Evolutionary conservation across 139 green algal genomes (phyloP), one percentile per base, ranked within the genome.

Genomic region (Asterochloris sp.): DNA sequence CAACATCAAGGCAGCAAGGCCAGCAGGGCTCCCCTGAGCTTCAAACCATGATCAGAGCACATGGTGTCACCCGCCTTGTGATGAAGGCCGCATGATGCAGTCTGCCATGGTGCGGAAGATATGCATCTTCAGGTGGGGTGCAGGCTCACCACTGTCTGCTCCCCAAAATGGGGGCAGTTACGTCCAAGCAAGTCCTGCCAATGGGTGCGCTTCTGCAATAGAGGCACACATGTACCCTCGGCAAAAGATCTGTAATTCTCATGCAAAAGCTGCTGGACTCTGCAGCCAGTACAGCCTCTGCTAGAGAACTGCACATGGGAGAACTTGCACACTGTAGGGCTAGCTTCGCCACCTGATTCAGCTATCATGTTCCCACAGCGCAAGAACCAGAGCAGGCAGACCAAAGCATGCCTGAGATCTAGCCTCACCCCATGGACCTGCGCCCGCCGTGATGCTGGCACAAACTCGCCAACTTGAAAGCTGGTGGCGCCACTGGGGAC

Each of bases 111-210:
- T 62, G n/a, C 21, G 26, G 9, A 47, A 19, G 26, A 29, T 71
- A 71, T 9, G 66, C 66, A 26, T 71, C 21, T 71, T 71, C 66
- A 71, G 21, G 21, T 2, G 19, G 19, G 54, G 27, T 26, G 54
- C 10, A 23, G n/a, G 11, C 82, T 54, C 17, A 89, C 83, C 47
- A 85, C 63, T 21, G 80, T 69, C 28, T 85, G 69, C 26, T 83
- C 27, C 9, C 88, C 86, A 78, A 91, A 91, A 47, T 83, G 86
- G 60, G 88, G 88, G 81, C 88, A 91, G 78, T 91, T 80, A 23
- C 67, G 62, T 27, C 86, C 88, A 17, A 89, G 69, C 19, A 91
- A 24, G 67, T 91, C 88, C 54, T 90, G 78, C 88, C 88, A 91
- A 11, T 88, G 69, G 0, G 88, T 91, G 19, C 86, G 69, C 10